phyloP scores from a whole-genome alignment of 2,329 filamentous ascomycete species.

The Diaporthe destruens region DNA sequence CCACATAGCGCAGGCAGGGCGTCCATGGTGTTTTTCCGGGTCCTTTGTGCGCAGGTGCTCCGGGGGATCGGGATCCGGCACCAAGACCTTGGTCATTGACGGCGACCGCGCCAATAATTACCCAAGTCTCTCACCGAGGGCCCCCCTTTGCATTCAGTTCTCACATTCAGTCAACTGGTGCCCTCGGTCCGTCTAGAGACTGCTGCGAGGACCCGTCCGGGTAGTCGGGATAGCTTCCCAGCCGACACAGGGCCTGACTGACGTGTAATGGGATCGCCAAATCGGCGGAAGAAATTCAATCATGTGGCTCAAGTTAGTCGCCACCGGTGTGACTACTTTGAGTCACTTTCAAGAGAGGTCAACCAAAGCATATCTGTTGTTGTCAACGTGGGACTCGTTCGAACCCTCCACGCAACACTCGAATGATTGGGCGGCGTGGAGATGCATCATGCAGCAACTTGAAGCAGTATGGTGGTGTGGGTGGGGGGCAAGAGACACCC shows the following conservation, averaged over 20 bases:
- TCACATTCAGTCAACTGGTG: conserved; percentile 6
- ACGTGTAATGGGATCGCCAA: conserved; percentile 19
- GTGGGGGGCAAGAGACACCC: conserved; percentile 1
- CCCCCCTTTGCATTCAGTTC: not conserved
- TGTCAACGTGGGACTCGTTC: conserved; percentile 2
- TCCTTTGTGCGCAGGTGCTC: not conserved
- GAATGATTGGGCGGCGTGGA: conserved; percentile 18
- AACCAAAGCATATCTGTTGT: conserved; percentile 14
- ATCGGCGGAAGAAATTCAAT: conserved; percentile 18
- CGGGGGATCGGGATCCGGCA: conserved; percentile 8
- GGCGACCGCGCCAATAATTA: conserved; percentile 24
- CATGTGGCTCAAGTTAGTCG: conserved; percentile 22
- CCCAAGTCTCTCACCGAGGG: conserved; percentile 23
- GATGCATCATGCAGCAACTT: conserved; percentile 32
- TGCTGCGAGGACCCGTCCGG: conserved; percentile 2
- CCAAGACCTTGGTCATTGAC: conserved; percentile 7
- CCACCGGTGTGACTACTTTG: conserved; percentile 31
- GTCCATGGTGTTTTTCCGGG: not conserved
- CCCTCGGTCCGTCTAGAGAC: not conserved
- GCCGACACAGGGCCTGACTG: conserved; percentile 26
- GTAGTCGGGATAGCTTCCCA: conserved; percentile 4
- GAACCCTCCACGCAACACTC: not conserved
- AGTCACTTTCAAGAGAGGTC: conserved; percentile 12
- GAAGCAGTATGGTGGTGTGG: conserved; percentile 13
- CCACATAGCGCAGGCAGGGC: conserved; percentile 19